These are phyloP conservation scores for Silene conica DNA, from an alignment of 148 eudicot species.

Conservation along the genomic window DNA sequence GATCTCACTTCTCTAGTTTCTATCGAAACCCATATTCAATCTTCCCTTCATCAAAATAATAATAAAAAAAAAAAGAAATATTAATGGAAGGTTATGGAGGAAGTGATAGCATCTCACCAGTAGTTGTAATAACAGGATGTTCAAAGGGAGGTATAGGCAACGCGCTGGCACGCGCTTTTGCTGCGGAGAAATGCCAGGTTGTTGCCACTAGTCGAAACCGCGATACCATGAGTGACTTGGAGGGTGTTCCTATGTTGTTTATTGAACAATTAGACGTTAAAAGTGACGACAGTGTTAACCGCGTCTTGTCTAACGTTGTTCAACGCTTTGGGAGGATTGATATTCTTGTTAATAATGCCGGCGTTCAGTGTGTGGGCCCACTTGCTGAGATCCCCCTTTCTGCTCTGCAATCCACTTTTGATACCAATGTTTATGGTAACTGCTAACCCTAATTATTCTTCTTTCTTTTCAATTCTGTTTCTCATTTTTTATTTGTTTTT, in stretches of 20 bases:
- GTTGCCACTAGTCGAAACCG: conserved; percentile 64
- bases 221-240: conserved; percentile 53
- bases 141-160: conserved; percentile 78
- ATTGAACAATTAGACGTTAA: conserved; percentile 65
- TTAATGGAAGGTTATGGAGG: not conserved
- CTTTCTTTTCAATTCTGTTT: too few relatives aligned
- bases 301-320: conserved; percentile 40
- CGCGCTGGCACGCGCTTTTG: conserved; percentile 75
- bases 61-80: too few relatives aligned
- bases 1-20: too few relatives aligned
- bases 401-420: conserved; percentile 48
- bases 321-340: conserved; percentile 67
- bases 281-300: conserved; percentile 52
- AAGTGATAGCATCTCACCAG: conserved; percentile 18
- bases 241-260: conserved; percentile 34
- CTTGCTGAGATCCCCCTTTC: conserved; percentile 76
- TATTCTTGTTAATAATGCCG: conserved; percentile 75
- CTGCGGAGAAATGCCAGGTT: conserved; percentile 55
- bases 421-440: conserved; percentile 78
- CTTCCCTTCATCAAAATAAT: too few relatives aligned
- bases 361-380: conserved; percentile 81
- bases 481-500: too few relatives aligned
- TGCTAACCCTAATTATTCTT: not conserved
- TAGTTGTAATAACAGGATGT: conserved; percentile 77
- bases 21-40: too few relatives aligned